phyloP scores from a whole-genome alignment of 345 rosid species.

The Citrus unshiu region DNA sequence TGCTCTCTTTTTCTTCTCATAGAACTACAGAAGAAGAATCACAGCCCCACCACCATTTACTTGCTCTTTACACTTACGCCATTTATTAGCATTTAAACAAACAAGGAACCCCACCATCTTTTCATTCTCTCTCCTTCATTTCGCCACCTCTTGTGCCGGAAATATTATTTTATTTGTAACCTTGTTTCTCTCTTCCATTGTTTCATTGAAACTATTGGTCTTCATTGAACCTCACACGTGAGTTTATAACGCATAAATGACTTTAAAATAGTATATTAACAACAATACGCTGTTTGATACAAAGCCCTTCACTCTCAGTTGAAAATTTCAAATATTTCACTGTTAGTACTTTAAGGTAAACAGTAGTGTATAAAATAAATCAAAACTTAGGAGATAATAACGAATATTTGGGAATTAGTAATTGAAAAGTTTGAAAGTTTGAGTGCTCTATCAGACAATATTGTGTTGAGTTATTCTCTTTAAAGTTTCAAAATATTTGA shows the following conservation, averaged over 20 bases:
- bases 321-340: too few species aligned
- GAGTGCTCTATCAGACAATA: too few species aligned
- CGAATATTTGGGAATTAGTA: too few species aligned
- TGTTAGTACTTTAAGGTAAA: too few species aligned
- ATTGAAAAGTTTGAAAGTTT: too few species aligned
- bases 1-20: background rate
- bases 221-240: slow-evolving; percentile 4
- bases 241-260: slow-evolving; percentile 1
- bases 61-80: background rate
- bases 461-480: too few species aligned
- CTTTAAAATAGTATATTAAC: background rate
- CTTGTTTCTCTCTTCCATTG: background rate
- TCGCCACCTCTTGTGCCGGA: background rate
- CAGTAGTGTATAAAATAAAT: too few species aligned
- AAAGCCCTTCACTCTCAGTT: too few species aligned
- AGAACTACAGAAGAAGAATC: background rate
- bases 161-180: background rate
- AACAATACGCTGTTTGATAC: too few species aligned
- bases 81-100: slow-evolving; percentile 10
- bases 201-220: background rate
- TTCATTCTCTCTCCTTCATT: background rate
- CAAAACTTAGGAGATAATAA: too few species aligned
- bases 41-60: slow-evolving; percentile 1
- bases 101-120: slow-evolving; percentile 1
- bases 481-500: too few species aligned